Evolutionary conservation across 2,329 filamentous ascomycete species (phyloP).

Genomic region (Cytospora piceae): DNA sequence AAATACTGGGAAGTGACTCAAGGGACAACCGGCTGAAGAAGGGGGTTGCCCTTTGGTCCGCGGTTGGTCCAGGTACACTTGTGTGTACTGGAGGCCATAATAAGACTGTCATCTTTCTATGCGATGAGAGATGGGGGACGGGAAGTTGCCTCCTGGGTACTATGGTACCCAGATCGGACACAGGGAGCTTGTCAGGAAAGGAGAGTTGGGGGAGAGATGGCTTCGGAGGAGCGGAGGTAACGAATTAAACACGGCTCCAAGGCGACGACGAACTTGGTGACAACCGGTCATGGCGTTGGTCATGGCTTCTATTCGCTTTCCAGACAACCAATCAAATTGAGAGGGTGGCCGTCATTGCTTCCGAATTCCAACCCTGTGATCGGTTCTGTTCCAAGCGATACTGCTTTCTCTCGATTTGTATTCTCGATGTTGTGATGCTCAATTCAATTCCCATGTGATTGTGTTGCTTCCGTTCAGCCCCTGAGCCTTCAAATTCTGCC

Average conservation of each 20-base stretch:
- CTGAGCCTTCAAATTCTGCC: neutral
- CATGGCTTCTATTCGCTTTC: neutral
- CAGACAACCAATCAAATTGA: neutral
- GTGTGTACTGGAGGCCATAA: slow-evolving; percentile 8
- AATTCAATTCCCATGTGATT: slow-evolving; percentile 25
- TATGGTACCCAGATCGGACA: slow-evolving; percentile 14
- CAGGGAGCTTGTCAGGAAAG: slow-evolving; percentile 25
- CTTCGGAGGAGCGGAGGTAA: slow-evolving; percentile 29
- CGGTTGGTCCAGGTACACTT: slow-evolving; percentile 23
- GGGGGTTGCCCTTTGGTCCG: slow-evolving; percentile 29
- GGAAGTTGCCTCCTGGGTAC: neutral
- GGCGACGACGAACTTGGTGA: neutral
- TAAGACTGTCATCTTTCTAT: neutral
- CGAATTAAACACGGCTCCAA: neutral
- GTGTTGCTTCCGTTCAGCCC: slow-evolving; percentile 3
- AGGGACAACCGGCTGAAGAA: slow-evolving; percentile 19
- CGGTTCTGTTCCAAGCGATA: neutral
- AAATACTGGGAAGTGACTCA: slow-evolving; percentile 13
- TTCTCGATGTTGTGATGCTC: neutral
- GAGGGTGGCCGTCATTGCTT: neutral
- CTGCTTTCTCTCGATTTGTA: neutral
- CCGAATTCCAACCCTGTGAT: neutral
- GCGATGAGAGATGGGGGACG: slow-evolving; percentile 1
- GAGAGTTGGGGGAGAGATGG: slow-evolving; percentile 17
- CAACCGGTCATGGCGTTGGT: neutral